phyloP scores from a whole-genome alignment of 176 grass and related monocot genomes.

The Aegilops bicornis region DNA sequence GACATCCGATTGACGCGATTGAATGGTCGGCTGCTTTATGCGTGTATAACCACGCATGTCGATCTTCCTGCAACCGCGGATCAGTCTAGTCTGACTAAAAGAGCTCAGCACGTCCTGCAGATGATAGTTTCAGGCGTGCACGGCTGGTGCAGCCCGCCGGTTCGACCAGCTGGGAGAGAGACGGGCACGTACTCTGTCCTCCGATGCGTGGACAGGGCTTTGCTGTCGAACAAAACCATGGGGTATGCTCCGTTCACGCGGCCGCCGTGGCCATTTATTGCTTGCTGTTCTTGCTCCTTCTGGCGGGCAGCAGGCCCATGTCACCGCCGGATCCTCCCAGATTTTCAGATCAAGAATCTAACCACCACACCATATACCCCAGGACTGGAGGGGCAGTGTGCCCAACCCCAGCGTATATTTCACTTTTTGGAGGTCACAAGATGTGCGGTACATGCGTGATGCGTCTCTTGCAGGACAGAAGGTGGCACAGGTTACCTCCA shows the following conservation, averaged over 20 bases:
- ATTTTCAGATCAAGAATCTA: slow-evolving; percentile 42
- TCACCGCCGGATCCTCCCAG: slow-evolving; percentile 37
- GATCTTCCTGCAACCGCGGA: not conserved
- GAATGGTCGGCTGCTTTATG: too few species aligned
- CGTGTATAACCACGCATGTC: not conserved
- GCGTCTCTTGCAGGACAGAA: not conserved
- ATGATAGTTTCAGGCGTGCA: not conserved
- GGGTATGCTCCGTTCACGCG: not conserved
- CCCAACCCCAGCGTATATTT: not conserved
- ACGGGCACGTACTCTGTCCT: slow-evolving; percentile 17
- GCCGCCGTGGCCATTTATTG: slow-evolving; percentile 25
- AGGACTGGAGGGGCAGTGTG: not conserved
- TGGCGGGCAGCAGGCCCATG: slow-evolving; percentile 24
- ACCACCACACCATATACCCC: slow-evolving; percentile 14
- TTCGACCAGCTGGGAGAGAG: not conserved
- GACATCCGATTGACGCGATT: too few species aligned
- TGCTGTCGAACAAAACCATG: not conserved
- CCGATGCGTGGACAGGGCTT: slow-evolving; percentile 18
- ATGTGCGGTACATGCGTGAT: not conserved
- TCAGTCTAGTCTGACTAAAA: not conserved
- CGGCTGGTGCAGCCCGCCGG: not conserved
- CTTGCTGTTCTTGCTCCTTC: slow-evolving; percentile 8
- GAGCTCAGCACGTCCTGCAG: not conserved
- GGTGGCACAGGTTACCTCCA: not conserved
- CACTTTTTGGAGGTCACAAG: not conserved